Base-by-base conservation (phyloP, 352 stramenopile genomes). In the Phytophthora kernoviae region DNA sequence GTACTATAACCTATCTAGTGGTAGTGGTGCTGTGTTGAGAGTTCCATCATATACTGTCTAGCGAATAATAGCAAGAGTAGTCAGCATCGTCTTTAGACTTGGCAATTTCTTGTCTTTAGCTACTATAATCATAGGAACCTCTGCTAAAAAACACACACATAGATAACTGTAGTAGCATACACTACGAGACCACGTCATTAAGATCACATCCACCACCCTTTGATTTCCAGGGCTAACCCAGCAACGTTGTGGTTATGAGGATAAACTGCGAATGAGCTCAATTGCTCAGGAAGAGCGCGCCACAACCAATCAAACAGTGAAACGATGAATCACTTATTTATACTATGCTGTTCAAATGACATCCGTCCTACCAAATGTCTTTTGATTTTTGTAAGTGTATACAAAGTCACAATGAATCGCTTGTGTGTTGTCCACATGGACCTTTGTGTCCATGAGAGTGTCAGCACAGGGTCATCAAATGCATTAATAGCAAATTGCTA, bases 31-130 rank as follows among this genome's bases (percentile, higher is more conserved):
- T 42, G 5, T 43, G 48, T 39, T 32, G 36, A 58, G 52, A 54
- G 69, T 86, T 90, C 76, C 79, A 62, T 91, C 79, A 90, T 89
- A 86, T 91, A 91, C 82, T 91, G 79, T 91, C 82, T 91, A 91
- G 82, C 82, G 80, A 88, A 72, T 73, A 75, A 89, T 91, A 91
- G 82, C 73, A 82, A 79, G 56, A 66, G 58, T 64, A 41, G 63
- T 91, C 82, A 76, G 73, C 82, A 91, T 73, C 37, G 75, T 74
- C 62, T 58, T 50, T 42, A 48, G 70, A 79, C 76, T 89, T 67
- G 49, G 65, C 58, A 63, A 65, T 55, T 49, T 67, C 65, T 79
- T 66, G 60, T 75, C 43, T 73, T 73, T 21, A 65, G 74, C 80
- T 88, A 87, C 71, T 82, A 36, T 90, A 90, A 90, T 91, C 82